These are phyloP conservation scores for Haplosporangium sp. DNA, from an alignment of 371 early-diverging fungal species.

Conservation along the genomic window DNA sequence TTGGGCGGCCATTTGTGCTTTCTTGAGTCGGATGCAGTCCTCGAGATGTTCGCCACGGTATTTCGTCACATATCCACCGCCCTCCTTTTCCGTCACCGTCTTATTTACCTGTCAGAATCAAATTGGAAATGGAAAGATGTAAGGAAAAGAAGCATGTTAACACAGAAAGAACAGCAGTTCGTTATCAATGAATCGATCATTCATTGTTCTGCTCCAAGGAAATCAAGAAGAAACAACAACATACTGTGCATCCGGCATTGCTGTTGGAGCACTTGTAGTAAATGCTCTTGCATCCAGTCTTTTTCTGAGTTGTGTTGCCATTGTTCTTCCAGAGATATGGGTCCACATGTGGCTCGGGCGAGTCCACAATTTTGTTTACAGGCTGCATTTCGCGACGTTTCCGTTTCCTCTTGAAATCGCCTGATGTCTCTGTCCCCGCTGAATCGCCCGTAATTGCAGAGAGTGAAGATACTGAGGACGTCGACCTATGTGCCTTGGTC, in stretches of 20 bases:
- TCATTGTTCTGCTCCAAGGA: neutral
- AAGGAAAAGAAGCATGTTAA: no score
- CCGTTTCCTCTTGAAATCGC: conserved; percentile 59
- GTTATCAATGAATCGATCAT: neutral
- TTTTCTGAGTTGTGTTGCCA: conserved; percentile 69
- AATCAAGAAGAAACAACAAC: neutral
- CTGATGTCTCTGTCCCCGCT: conserved; percentile 7
- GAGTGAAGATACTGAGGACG: conserved; percentile 22
- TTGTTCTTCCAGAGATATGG: conserved; percentile 73
- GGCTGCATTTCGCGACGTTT: conserved; percentile 75
- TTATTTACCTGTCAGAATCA: conserved; percentile 62
- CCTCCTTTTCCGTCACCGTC: conserved; percentile 72
- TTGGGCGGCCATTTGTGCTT: conserved; percentile 36
- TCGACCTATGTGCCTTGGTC: conserved; percentile 8
- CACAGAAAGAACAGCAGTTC: neutral
- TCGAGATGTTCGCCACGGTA: conserved; percentile 71
- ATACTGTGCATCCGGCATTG: conserved; percentile 34
- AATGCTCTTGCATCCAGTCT: conserved; percentile 72
- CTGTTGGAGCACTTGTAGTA: conserved; percentile 67
- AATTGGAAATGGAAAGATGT: no score
- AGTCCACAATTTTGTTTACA: conserved; percentile 72
- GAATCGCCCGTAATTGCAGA: conserved; percentile 3
- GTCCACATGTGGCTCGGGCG: conserved; percentile 67
- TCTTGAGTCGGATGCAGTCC: conserved; percentile 59
- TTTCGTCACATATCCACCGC: conserved; percentile 71